Conservation (phyloP, 2,329 filamentous ascomycete genomes). For the Lachnellula hyalina region DNA sequence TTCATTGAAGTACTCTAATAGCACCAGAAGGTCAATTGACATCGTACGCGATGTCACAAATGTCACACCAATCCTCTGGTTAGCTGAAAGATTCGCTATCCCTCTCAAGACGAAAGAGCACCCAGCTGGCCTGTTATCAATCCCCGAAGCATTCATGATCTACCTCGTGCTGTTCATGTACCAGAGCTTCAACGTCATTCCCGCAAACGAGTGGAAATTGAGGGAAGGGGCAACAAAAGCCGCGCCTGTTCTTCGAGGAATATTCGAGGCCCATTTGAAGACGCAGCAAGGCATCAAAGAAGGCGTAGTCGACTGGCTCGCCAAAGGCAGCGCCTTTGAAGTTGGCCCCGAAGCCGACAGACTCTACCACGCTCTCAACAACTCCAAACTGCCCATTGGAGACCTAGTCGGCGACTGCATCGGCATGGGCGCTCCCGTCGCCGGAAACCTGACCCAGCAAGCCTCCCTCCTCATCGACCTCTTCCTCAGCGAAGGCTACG, state of each 20-base stretch:
- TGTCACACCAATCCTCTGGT: constrained; percentile 51
- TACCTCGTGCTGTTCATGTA: constrained; percentile 44
- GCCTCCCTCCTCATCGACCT: constrained; percentile 48
- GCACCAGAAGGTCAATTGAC: constrained; percentile 40
- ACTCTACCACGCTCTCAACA: constrained; percentile 44
- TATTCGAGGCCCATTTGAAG: constrained; percentile 41
- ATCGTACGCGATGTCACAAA: constrained; percentile 52
- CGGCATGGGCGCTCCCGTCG: constrained; percentile 44
- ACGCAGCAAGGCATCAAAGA: constrained; percentile 40
- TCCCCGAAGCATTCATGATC: constrained; percentile 41
- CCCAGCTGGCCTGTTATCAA: constrained; percentile 48
- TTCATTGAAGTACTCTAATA: constrained; percentile 41
- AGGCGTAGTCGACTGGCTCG: constrained; percentile 40
- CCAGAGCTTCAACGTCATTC: constrained; percentile 49
- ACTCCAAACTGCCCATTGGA: constrained; percentile 40
- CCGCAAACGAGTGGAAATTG: constrained; percentile 43
- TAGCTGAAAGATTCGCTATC: constrained; percentile 42
- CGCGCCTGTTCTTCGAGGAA: constrained; percentile 33
- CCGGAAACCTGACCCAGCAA: constrained; percentile 47
- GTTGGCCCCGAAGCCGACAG: constrained; percentile 46
- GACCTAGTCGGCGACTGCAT: constrained; percentile 47
- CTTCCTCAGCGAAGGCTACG: constrained; percentile 44
- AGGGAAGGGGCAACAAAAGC: constrained; percentile 39
- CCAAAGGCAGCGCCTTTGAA: constrained; percentile 43
- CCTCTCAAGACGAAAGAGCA: constrained; percentile 60